Percentiles rank a stretch among this genome's conserved stretches.
Conservation (phyloP, 2,329 filamentous ascomycete genomes). For the Phoma sp. region DNA sequence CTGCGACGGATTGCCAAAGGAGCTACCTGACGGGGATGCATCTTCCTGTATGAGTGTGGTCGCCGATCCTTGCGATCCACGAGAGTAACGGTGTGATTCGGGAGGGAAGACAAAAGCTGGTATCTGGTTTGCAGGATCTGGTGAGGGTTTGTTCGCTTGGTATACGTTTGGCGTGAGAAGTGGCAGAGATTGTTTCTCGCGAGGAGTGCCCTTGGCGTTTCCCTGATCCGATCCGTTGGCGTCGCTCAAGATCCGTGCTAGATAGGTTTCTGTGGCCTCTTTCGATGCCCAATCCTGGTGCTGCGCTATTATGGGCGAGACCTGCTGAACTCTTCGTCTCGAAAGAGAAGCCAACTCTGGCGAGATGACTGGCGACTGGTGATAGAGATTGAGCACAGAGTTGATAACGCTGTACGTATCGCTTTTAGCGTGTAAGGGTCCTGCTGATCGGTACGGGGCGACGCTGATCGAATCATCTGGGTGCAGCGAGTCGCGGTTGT, state of each 20-base stretch:
- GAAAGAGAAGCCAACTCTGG: constrained; percentile 50
- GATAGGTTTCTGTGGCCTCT: constrained; percentile 61
- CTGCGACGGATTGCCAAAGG: constrained; percentile 37
- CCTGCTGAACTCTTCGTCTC: constrained; percentile 51
- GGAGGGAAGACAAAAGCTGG: constrained; percentile 49
- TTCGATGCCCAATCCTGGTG: constrained; percentile 62
- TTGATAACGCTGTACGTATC: constrained; percentile 54
- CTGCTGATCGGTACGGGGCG: constrained; percentile 39
- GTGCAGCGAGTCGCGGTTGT: constrained; percentile 41
- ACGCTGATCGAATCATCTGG: constrained; percentile 50
- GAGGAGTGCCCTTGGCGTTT: constrained; percentile 11
- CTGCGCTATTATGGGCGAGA: constrained; percentile 61
- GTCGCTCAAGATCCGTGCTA: constrained; percentile 55
- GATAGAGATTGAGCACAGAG: constrained; percentile 50
- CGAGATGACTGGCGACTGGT: constrained; percentile 46
- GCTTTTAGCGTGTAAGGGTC: constrained; percentile 46
- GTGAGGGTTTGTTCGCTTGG: constrained; percentile 17
- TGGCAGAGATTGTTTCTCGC: constrained; percentile 1
- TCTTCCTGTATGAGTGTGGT: constrained; percentile 44
- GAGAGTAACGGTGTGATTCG: constrained; percentile 44
- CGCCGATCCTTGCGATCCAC: constrained; percentile 39
- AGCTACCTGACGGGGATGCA: constrained; percentile 42
- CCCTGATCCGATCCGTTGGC: constrained; percentile 39
- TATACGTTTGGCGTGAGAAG: constrained; percentile 15
- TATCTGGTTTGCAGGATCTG: constrained; percentile 35